Percentiles rank a stretch among this genome's conserved stretches.
Conservation (phyloP, 2,329 filamentous ascomycete species). For the Stagonosporopsis cucurbitacearum region DNA sequence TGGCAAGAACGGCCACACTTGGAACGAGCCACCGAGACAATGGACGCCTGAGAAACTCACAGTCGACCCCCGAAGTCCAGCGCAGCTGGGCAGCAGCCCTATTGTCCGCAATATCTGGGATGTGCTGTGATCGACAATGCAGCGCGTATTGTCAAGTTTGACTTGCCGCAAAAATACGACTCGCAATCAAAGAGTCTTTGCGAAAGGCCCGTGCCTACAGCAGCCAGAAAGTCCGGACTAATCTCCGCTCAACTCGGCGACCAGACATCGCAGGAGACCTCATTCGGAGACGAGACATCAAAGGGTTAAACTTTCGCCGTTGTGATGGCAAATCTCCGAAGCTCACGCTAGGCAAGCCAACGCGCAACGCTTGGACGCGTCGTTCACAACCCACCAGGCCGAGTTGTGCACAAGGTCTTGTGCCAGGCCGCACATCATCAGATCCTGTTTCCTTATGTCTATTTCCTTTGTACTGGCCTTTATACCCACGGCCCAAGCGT, state of each 20-base stretch:
- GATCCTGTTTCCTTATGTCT: neutral
- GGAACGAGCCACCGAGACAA: constrained; percentile 35
- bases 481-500: constrained; percentile 13
- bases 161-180: constrained; percentile 7
- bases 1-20: constrained; percentile 35
- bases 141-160: neutral
- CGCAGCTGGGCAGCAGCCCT: constrained; percentile 74
- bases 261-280: neutral
- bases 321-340: constrained; percentile 15
- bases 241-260: constrained; percentile 15
- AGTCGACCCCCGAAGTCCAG: constrained; percentile 74
- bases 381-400: neutral
- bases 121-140: constrained; percentile 62
- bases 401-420: neutral
- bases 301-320: constrained; percentile 11
- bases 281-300: neutral
- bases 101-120: constrained; percentile 82
- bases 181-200: constrained; percentile 4
- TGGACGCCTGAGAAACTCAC: constrained; percentile 64
- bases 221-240: constrained; percentile 5
- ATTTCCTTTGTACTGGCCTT: constrained; percentile 12
- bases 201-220: constrained; percentile 6
- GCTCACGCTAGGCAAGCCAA: neutral
- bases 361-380: neutral
- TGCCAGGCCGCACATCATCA: neutral